Evolutionary conservation across 2,329 filamentous ascomycete species (phyloP).

Genomic region (Teratosphaeriaceae sp.): DNA sequence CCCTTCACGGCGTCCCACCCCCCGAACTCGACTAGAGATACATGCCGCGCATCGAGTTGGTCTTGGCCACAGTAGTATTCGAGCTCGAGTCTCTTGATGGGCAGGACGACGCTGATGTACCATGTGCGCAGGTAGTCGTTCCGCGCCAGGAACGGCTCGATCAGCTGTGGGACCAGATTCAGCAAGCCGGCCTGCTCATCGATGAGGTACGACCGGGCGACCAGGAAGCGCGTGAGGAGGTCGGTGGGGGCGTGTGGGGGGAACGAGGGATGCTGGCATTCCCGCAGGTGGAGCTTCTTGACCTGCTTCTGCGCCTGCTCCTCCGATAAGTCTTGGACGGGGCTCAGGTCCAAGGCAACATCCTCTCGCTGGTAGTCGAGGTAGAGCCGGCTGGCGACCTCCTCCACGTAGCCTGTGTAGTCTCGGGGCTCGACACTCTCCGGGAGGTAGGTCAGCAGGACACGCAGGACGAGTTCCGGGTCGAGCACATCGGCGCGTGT

Average conservation of each 20-base stretch:
- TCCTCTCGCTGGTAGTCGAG: constrained; percentile 36
- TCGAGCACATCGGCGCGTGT: constrained; percentile 53
- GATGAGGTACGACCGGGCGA: constrained; percentile 61
- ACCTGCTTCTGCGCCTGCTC: constrained; percentile 58
- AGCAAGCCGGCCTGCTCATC: constrained; percentile 68
- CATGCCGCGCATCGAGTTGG: constrained; percentile 38
- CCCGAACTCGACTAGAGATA: constrained; percentile 61
- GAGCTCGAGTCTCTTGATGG: constrained; percentile 60
- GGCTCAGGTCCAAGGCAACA: constrained; percentile 45
- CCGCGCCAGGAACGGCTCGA: constrained; percentile 60
- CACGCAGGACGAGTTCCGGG: constrained; percentile 60
- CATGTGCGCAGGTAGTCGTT: constrained; percentile 58
- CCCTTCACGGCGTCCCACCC: constrained; percentile 53
- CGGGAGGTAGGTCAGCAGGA: constrained; percentile 71
- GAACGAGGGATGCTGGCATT: constrained; percentile 46
- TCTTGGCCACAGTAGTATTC: constrained; percentile 58
- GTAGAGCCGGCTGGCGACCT: constrained; percentile 47
- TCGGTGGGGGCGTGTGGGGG: constrained; percentile 47
- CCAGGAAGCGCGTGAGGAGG: constrained; percentile 55
- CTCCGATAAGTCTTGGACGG: constrained; percentile 54
- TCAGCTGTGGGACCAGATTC: constrained; percentile 58
- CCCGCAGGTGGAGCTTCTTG: constrained; percentile 56
- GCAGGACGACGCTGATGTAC: constrained; percentile 63
- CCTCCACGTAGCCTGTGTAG: constrained; percentile 57
- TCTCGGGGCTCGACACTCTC: constrained; percentile 58